Base-by-base conservation (phyloP, 2,329 filamentous ascomycete genomes). In the Trichoderma brevicompactum region DNA sequence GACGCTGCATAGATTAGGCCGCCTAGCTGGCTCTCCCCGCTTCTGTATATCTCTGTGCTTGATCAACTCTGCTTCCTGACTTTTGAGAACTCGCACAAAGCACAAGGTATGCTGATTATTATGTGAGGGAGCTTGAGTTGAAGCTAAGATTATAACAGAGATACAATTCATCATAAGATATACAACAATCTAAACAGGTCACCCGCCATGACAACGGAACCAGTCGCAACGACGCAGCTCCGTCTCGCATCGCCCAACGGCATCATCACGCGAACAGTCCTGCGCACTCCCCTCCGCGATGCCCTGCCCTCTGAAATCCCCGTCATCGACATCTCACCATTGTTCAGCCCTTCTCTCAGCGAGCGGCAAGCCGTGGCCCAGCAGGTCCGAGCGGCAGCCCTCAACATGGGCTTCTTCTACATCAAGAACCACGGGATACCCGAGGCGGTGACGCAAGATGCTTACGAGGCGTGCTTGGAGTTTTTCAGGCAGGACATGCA, bases 371-470 rank as follows among this genome's bases (percentile, higher is more conserved):
- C 70, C 10, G 77, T 84, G 0, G 82, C 82, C 0, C 68, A 70
- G 0, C 71, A 76, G 5, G 78, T 86, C 15, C 77, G 76, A 19
- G 69, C 74, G 0, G 84, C 84, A 0, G 80, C 83, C 2, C 79
- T 80, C 13, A 82, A 79, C 43, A 84, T 76, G 0, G 84, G 83
- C 2, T 86, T 86, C 75, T 86, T 86, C 73, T 86, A 86, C 74
- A 77, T 85, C 66, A 77, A 76, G 66, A 82, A 83, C 65, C 83
- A 85, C 65, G 80, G 82, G 3, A 79, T 85, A 28, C 65, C 77
- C 0, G 46, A 74, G 1, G 69, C 72, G 32, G 61, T 73, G 12
- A 75, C 72, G 3, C 65, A 73, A 5, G 65, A 70, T 1, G 78
- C 75, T 0, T 74, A 78, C 32, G 59, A 69, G 5, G 77, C 74